These are phyloP conservation scores for Rhizodiscina lignyota DNA, from an alignment of 495 filamentous ascomycete genomes.

Conservation along the genomic window DNA sequence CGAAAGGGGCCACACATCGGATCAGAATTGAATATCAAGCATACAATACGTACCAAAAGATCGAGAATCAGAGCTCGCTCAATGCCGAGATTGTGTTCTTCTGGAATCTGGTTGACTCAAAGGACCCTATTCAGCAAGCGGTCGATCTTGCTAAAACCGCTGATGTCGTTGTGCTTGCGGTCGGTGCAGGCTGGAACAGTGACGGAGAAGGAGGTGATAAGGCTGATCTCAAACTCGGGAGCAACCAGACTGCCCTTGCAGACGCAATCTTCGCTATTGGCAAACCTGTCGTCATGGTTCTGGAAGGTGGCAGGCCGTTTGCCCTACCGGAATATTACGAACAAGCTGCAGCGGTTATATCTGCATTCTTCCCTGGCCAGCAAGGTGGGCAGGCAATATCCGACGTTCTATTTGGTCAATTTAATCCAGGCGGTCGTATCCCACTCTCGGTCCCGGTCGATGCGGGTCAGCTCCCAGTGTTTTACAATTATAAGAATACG, in stretches of 20 bases:
- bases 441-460: slow-evolving; percentile 22
- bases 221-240: slow-evolving; percentile 47
- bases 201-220: slow-evolving; percentile 52
- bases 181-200: slow-evolving; percentile 59
- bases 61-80: slow-evolving; percentile 24
- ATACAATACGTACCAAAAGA: slow-evolving; percentile 26
- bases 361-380: slow-evolving; percentile 26
- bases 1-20: slow-evolving; percentile 16
- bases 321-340: slow-evolving; percentile 23
- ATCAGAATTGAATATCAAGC: slow-evolving; percentile 29
- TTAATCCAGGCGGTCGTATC: slow-evolving; percentile 27
- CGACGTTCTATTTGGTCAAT: slow-evolving; percentile 27
- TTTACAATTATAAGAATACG: slow-evolving; percentile 37
- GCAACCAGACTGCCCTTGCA: slow-evolving; percentile 19
- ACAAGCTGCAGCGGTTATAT: slow-evolving; percentile 21
- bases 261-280: slow-evolving; percentile 21
- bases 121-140: slow-evolving; percentile 45
- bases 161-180: slow-evolving; percentile 51
- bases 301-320: slow-evolving; percentile 28
- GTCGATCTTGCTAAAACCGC: slow-evolving; percentile 43
- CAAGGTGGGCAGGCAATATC: slow-evolving; percentile 31
- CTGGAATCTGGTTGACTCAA: slow-evolving; percentile 35
- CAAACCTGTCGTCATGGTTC: slow-evolving; percentile 26
- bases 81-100: slow-evolving; percentile 28
- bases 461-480: slow-evolving; percentile 22